phyloP scores from a whole-genome alignment of 148 eudicot species.

The Vaccinium darrowii region DNA sequence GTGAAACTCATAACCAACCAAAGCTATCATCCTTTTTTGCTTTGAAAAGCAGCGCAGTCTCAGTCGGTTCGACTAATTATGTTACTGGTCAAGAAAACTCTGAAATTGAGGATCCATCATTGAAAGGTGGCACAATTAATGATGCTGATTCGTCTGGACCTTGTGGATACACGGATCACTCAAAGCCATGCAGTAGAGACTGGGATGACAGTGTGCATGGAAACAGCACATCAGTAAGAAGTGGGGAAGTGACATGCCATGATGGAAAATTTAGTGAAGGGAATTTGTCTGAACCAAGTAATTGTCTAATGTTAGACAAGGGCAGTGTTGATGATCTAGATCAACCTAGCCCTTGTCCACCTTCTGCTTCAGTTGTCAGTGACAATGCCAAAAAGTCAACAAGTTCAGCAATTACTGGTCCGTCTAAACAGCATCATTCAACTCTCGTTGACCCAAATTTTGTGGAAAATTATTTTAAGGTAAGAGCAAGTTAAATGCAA shows the following conservation, averaged over 20 bases:
- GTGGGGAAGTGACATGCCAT: conserved; percentile 31
- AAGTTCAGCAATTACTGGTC: conserved; percentile 33
- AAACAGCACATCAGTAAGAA: conserved; percentile 18
- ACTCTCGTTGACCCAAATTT: conserved; percentile 77
- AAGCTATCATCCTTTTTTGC: conserved; percentile 73
- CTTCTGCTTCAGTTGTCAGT: conserved; percentile 40
- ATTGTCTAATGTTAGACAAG: conserved; percentile 19
- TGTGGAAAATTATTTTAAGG: conserved; percentile 97
- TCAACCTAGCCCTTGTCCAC: conserved; percentile 27
- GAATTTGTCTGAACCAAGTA: conserved; percentile 32
- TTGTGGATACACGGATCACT: conserved; percentile 34
- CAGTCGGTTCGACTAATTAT: conserved; percentile 29
- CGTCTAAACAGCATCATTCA: conserved; percentile 54
- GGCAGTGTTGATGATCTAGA: conserved; percentile 23
- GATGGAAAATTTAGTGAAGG: conserved; percentile 26
- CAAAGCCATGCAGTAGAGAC: conserved; percentile 25
- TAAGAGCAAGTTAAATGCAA: conserved; percentile 17
- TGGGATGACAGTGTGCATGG: conserved; percentile 19
- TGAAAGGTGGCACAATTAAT: conserved; percentile 24
- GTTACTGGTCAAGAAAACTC: conserved; percentile 29
- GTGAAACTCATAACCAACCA: conserved; percentile 61
- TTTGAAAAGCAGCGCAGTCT: conserved; percentile 33
- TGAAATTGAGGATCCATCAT: conserved; percentile 37
- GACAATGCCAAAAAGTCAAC: conserved; percentile 36
- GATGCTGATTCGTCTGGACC: conserved; percentile 30